Evolutionary conservation across 345 rosid species (phyloP), one percentile per base, ranked within the genome.

Genomic region (Corchorus olitorius): DNA sequence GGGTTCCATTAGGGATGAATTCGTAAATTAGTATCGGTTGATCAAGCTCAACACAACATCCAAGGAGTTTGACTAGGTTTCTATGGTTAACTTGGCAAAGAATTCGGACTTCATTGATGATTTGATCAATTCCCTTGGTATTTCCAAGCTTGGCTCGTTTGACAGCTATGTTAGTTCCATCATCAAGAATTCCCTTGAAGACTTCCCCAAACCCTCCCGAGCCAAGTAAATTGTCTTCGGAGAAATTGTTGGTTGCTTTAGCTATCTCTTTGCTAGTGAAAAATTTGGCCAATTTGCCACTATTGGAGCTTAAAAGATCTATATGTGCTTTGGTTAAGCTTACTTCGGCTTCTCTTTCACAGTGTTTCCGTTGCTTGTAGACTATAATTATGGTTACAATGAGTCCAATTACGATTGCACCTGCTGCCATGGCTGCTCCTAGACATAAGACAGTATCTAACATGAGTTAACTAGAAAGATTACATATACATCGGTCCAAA

Each of bases 141-240:
- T 81, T 85, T 65, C 88, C 87, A 8, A 83, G 82, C 78, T 88
- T 90, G 70, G 92, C 90, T 37, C 89, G 71, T 75, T 90, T 88
- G 75, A 88, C 78, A 1, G 94, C 92, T 0, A 84, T 81, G 65
- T 58, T 48, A 10, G 90, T 88, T 78, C 94, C 87, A 34, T 90
- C 86, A 0, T 88, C 88, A 56, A 84, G 87, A 74, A 80, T 75
- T 20, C 90, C 94, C 70, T 85, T 88, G 79, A 81, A 88, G 39
- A 90, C 94, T 78, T 88, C 92, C 1, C 94, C 91, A 4, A 87
- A 90, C 17, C 94, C 92, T 53, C 92, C 92, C 0, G 86, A 50
- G 46, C 92, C 94, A 14, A 90, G 79, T 49, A 87, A 87, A 45
- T 86, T 82, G 45, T 77, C 86, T 63, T 78, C 80, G 54, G 92